phyloP scores from a whole-genome alignment of 1,139 yeast genomes.

The Schwanniomyces etchellsii region DNA sequence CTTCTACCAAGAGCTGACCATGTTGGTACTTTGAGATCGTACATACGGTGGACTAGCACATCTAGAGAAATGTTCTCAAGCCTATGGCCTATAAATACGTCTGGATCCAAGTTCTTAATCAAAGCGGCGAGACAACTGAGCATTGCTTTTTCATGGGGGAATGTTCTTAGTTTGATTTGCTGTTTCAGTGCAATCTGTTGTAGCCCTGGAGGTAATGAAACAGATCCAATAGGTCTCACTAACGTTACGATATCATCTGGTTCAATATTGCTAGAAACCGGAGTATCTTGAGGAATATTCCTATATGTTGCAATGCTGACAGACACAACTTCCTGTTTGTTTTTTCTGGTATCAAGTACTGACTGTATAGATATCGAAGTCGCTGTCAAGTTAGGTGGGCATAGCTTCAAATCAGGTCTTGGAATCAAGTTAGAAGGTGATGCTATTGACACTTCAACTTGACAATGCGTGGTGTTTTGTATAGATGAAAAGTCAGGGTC shows the following conservation, averaged over 20 bases:
- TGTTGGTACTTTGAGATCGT: constrained; percentile 61
- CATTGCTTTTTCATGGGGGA: constrained; percentile 70
- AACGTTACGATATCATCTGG: constrained; percentile 62
- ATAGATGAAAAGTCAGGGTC: constrained; percentile 57
- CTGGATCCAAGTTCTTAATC: constrained; percentile 77
- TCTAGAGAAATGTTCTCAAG: constrained; percentile 76
- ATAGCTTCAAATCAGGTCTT: constrained; percentile 45
- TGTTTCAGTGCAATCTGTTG: constrained; percentile 50
- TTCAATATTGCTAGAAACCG: constrained; percentile 47
- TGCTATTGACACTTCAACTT: constrained; percentile 60
- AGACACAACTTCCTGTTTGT: constrained; percentile 83
- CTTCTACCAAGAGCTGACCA: constrained; percentile 89
- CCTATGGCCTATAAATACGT: constrained; percentile 83
- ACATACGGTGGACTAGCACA: constrained; percentile 76
- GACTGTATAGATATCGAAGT: constrained; percentile 80
- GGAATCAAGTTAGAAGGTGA: constrained; percentile 48
- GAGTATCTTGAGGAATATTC: constrained; percentile 67
- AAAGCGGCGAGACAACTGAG: constrained; percentile 69
- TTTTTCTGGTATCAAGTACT: constrained; percentile 60
- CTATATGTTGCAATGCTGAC: constrained; percentile 69
- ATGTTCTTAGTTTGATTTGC: constrained; percentile 44
- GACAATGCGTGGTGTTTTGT: constrained; percentile 74
- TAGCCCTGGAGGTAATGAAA: constrained; percentile 71
- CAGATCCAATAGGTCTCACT: constrained; percentile 65
- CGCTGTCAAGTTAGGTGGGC: constrained; percentile 57